Evolutionary conservation across 2,329 filamentous ascomycete genomes (phyloP), one percentile per base, ranked within the genome.

Genomic region (Taxawa tesnikishii): DNA sequence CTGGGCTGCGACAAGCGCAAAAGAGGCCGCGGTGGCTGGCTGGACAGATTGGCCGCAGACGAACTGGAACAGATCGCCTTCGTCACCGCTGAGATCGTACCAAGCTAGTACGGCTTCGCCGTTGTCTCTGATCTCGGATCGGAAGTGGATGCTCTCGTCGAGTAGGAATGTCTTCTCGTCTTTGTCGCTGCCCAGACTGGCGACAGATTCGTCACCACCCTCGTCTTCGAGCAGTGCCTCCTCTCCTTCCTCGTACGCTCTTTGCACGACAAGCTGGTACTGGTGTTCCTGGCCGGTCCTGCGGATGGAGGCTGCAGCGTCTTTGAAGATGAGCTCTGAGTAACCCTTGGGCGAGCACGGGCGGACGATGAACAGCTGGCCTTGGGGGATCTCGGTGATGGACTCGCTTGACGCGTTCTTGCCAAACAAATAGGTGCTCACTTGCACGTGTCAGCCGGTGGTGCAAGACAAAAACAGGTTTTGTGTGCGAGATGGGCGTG

Each of bases 131-230:
- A 80, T 72, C 53, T 92, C 83, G 26, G 83, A 80, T 36, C 88
- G 79, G 49, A 98, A 84, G 51, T 83, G 83, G 23, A 98, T 68
- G 33, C 75, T 74, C 55, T 94, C 80, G 70, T 96, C 88, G n/a
- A 98, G 76, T 29, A 96, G 60, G 53, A 96, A 98, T 0, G 80
- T 88, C 65, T 94, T 94, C 62, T 98, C 90, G 78, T 98, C 92
- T 47, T 85, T 83, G 49, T 94, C 87, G 15, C 68, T 65, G n/a
- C 40, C 43, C 50, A 88, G 83, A 27, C 74, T 70, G 36, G 74
- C 79, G 29, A 71, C 78, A 24, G 50, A 48, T 61, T 93, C 82
- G 41, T 88, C 83, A 32, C 76, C 83, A 48, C 87, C 83, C 53
- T 94, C 88, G 46, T 94, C 88, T 27, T 79, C 85, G 26, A 94